These are phyloP conservation scores for Rhizopogon vesiculosus DNA, from an alignment of 768 basidiomycete species.

Conservation along the genomic window DNA sequence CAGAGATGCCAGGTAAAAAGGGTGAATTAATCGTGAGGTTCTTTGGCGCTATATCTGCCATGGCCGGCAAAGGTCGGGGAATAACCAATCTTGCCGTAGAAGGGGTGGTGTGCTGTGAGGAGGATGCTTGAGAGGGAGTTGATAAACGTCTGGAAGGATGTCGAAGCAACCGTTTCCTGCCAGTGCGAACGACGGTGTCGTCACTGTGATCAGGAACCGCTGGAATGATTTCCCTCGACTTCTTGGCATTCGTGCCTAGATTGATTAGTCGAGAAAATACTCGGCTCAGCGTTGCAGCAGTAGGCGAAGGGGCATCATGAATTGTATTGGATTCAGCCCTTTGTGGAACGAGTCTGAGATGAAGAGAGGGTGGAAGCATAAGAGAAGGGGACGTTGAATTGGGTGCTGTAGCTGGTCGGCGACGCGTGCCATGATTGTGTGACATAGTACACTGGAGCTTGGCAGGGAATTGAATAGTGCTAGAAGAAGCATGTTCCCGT, in stretches of 20 bases:
- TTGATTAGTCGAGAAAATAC: constrained; percentile 35
- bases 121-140: not conserved
- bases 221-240: not conserved
- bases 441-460: not conserved
- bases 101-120: not conserved
- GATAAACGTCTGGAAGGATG: not conserved
- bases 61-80: constrained; percentile 7
- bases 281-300: constrained; percentile 36
- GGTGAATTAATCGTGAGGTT: constrained; percentile 9
- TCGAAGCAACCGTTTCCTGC: not conserved
- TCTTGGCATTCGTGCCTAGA: constrained; percentile 4
- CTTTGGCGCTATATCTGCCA: constrained; percentile 6
- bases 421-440: not conserved
- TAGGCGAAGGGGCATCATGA: constrained; percentile 28
- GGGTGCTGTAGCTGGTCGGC: not conserved
- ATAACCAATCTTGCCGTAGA: constrained; percentile 5
- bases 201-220: not conserved
- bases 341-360: constrained; percentile 4
- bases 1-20: constrained; percentile 11
- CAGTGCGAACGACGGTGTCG: not conserved
- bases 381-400: not conserved
- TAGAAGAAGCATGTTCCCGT: not conserved
- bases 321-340: constrained; percentile 19
- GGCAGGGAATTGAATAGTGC: not conserved
- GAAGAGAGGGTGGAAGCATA: constrained; percentile 14